Conservation (phyloP, 1,284 basidiomycete species). For the Cryptococcus neoformans region DNA sequence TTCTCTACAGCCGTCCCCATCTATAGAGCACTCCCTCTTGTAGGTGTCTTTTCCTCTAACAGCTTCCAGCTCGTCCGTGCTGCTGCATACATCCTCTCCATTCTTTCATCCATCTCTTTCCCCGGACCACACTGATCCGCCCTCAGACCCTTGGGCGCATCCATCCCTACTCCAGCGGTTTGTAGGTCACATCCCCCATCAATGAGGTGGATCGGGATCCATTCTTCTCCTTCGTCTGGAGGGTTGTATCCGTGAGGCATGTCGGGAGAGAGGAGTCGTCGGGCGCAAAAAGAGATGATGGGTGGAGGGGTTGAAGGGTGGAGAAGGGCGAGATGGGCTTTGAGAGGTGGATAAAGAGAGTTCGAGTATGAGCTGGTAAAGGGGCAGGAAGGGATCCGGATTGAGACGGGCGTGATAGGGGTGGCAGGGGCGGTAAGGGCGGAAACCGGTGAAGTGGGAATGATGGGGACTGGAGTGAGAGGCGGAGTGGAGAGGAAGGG, state of each 20-base stretch:
- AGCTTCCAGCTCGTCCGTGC: constrained; percentile 25
- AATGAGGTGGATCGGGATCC: constrained; percentile 7
- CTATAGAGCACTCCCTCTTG: constrained; percentile 1
- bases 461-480: constrained; percentile 6
- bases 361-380: neutral
- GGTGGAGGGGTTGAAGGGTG: constrained; percentile 22
- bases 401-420: neutral
- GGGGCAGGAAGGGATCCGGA: constrained; percentile 1
- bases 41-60: constrained; percentile 14
- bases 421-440: neutral
- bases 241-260: constrained; percentile 21
- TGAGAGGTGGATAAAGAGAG: constrained; percentile 25
- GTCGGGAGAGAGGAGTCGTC: constrained; percentile 28
- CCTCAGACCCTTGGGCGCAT: constrained; percentile 19
- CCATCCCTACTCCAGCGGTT: constrained; percentile 25
- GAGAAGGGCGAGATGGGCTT: constrained; percentile 19
- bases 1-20: too few relatives aligned
- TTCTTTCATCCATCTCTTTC: constrained; percentile 18
- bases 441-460: neutral
- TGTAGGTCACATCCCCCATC: constrained; percentile 14
- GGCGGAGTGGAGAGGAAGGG: constrained; percentile 10
- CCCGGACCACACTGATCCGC: constrained; percentile 15
- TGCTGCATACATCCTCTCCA: constrained; percentile 29
- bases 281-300: constrained; percentile 28
- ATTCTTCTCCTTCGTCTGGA: constrained; percentile 11